These are phyloP conservation scores for Geotrichum europaeum DNA, from an alignment of 1,139 yeast species.

Conservation along the genomic window DNA sequence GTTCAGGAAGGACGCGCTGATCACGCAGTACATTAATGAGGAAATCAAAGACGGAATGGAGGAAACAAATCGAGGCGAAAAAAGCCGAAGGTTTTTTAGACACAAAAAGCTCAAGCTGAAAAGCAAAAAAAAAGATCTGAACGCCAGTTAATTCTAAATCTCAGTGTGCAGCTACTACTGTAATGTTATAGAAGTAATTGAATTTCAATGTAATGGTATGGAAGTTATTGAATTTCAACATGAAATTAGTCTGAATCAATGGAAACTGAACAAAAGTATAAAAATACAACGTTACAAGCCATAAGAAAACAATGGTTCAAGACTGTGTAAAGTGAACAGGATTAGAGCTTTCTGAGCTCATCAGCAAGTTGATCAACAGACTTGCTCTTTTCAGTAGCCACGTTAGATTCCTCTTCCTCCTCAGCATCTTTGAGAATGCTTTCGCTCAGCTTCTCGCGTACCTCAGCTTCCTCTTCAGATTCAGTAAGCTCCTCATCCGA, in stretches of 20 bases:
- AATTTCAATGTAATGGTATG: background rate
- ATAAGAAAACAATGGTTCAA: background rate
- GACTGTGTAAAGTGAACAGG: background rate
- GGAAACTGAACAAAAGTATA: background rate
- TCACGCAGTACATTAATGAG: conserved; percentile 30
- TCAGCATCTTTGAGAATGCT: conserved; percentile 25
- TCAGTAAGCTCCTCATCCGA: conserved; percentile 82
- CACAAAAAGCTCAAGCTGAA: background rate
- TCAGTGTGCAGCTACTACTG: background rate
- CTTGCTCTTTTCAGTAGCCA: conserved; percentile 36
- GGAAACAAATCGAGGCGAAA: background rate
- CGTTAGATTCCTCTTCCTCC: conserved; percentile 42
- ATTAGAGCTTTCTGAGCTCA: conserved; percentile 47
- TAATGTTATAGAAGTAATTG: background rate
- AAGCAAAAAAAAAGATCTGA: background rate
- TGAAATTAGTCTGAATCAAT: background rate
- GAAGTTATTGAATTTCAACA: background rate
- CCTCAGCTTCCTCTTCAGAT: conserved; percentile 62
- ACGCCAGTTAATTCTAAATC: background rate
- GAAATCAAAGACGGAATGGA: background rate
- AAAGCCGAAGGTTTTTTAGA: background rate
- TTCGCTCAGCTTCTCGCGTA: conserved; percentile 47
- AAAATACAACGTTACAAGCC: background rate
- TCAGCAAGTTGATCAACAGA: conserved; percentile 57
- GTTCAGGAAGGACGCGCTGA: conserved; percentile 57